Conservation (phyloP, 257 asterid genomes). For the Paraleonurus japonicus region DNA sequence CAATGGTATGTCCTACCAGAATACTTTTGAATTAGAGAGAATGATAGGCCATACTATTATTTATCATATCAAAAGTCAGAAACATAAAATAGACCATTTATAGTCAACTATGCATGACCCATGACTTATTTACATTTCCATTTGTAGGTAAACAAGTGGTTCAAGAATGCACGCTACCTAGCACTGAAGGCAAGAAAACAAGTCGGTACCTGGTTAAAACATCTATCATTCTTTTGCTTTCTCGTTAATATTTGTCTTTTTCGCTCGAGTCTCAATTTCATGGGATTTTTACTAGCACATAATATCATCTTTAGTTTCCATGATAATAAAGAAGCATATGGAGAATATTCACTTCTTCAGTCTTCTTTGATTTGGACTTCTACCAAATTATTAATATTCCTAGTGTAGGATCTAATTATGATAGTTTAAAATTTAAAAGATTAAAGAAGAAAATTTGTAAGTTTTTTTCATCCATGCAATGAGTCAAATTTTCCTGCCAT, state of each 20-base stretch:
- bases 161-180: conserved; percentile 93
- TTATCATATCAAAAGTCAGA: not conserved
- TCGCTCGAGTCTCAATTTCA: conserved; percentile 7
- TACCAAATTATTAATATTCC: not conserved
- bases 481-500: not conserved
- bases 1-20: not conserved
- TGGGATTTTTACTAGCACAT: conserved; percentile 1
- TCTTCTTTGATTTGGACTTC: not conserved
- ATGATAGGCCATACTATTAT: not conserved
- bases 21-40: conserved; percentile 1
- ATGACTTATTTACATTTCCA: conserved; percentile 18
- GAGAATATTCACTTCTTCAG: not conserved
- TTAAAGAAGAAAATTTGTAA: conserved; percentile 11
- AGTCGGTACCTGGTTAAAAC: conserved; percentile 25
- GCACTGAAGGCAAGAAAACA: conserved; percentile 94
- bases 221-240: not conserved
- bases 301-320: not conserved
- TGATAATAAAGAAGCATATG: not conserved
- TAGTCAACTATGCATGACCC: conserved; percentile 4
- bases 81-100: conserved; percentile 3
- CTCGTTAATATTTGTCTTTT: not conserved
- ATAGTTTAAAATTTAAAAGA: not conserved
- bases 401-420: not conserved
- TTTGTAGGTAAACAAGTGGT: conserved; percentile 96
- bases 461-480: not conserved